Evolutionary conservation across 345 rosid species (phyloP), one percentile per base, ranked within the genome.

Genomic region (Ceriops decandra): DNA sequence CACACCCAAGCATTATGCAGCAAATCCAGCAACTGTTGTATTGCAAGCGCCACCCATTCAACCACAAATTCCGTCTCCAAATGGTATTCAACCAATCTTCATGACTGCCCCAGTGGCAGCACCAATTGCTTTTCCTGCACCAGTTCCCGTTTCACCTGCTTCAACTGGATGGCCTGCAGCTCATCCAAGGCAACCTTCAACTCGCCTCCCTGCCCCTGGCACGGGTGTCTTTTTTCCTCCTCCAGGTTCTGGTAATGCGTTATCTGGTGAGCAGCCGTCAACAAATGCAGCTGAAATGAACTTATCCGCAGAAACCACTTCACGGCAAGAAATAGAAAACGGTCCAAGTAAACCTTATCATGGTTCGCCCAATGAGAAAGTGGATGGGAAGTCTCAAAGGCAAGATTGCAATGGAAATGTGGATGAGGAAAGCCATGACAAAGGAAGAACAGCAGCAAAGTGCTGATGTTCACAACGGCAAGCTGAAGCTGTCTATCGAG

Each of bases 191-290:
- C 97, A 87, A 71, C 82, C 86, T 63, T 61, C 92, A 60, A 81
- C 88, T 57, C 86, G 90, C 28, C 78, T 83, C 59, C 69, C 72
- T 22, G 69, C 30, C 59, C 90, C 95, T n/a, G 98, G 98, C 30
- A 95, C 99, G 0, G 98, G 99, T 60, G 99, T 91, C 53, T 95
- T 91, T 82, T 91, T 95, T 72, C 99, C 99, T 77, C 96, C 91
- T 33, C 62, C 76, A 3, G 87, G 88, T 62, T 74, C 85, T 2
- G 87, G 84, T 42, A 75, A 74, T 63, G 74, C 83, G 22, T 64
- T 82, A 49, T 63, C 86, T 2, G 17, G 19, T 1, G 63, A 47
- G 67, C 84, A 71, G 69, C 19, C 42, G 13, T 35, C 76, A 57
- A 36, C 70, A 7, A 46, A 63, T 52, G 72, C 75, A 59, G 19